phyloP scores from a whole-genome alignment of 176 grass and related monocot genomes.

The Carex kokanica region DNA sequence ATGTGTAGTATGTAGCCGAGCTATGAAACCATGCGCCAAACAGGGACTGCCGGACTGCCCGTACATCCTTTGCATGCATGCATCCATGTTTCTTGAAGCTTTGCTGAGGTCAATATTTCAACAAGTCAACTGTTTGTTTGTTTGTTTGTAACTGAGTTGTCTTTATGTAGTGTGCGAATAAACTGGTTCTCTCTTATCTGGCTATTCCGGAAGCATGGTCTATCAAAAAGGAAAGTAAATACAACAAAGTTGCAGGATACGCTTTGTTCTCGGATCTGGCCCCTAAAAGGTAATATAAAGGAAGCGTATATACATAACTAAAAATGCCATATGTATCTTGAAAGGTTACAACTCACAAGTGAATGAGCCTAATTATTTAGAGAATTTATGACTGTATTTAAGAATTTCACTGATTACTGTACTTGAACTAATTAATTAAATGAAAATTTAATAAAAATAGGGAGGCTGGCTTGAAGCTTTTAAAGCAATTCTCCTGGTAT shows the following conservation, averaged over 20 bases:
- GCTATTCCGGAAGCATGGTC: neutral
- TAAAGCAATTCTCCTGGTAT: neutral
- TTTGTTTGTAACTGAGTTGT: conserved; percentile 6
- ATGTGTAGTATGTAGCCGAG: neutral
- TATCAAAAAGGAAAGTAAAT: conserved; percentile 4
- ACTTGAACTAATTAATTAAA: neutral
- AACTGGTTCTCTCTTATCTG: neutral
- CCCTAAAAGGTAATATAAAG: neutral
- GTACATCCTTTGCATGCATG: conserved; percentile 13
- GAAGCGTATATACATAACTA: neutral
- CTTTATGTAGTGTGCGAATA: conserved; percentile 6
- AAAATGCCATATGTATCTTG: neutral
- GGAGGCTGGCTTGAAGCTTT: neutral
- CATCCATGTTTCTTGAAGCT: neutral
- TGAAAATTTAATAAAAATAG: neutral
- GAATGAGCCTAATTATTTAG: neutral
- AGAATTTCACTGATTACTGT: neutral
- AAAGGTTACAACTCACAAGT: no score
- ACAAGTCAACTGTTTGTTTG: neutral
- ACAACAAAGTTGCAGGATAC: no score
- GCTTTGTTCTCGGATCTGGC: no score
- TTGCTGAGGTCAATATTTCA: conserved; percentile 16
- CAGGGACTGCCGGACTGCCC: neutral
- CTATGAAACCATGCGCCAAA: neutral
- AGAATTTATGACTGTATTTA: neutral